Conservation (phyloP, 805 yeast genomes). For the Candida saitoana region DNA sequence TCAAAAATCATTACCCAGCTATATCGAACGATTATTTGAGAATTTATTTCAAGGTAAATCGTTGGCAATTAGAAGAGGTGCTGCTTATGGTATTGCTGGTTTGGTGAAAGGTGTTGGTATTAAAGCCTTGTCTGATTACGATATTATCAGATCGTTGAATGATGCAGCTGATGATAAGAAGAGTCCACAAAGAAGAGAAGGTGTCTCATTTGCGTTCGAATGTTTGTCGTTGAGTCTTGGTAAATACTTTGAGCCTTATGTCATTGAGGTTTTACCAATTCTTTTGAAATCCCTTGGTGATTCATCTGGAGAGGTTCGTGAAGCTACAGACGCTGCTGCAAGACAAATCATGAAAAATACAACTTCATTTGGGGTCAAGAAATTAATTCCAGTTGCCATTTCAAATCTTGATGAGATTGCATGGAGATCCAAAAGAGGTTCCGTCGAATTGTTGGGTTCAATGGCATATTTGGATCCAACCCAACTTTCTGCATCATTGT, state of each 20-base stretch:
- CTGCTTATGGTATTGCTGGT: slow-evolving; percentile 96
- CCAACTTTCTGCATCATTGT: slow-evolving; percentile 83
- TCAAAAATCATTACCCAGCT: slow-evolving; percentile 44
- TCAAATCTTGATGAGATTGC: slow-evolving; percentile 80
- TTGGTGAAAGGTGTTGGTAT: slow-evolving; percentile 88
- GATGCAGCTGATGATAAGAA: slow-evolving; percentile 88
- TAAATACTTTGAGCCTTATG: slow-evolving; percentile 86
- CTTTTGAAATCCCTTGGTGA: slow-evolving; percentile 84
- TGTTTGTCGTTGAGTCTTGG: slow-evolving; percentile 77
- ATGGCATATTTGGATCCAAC: slow-evolving; percentile 98
- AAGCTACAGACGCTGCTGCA: slow-evolving; percentile 84
- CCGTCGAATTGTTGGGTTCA: slow-evolving; percentile 92
- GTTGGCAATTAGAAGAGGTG: slow-evolving; percentile 71
- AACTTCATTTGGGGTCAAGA: slow-evolving; percentile 87
- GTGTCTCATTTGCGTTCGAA: slow-evolving; percentile 83
- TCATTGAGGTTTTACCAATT: slow-evolving; percentile 79
- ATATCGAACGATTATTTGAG: slow-evolving; percentile 56
- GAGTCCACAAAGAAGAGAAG: slow-evolving; percentile 70
- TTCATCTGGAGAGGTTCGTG: slow-evolving; percentile 76
- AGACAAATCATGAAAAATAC: slow-evolving; percentile 84
- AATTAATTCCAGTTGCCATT: slow-evolving; percentile 86
- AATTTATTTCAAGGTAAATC: slow-evolving; percentile 52
- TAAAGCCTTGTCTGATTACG: slow-evolving; percentile 67
- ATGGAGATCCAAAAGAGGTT: slow-evolving; percentile 96
- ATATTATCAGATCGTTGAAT: slow-evolving; percentile 66